Evolutionary conservation across 148 eudicot species (phyloP), one percentile per base, ranked within the genome.

Genomic region (Vaccinium myrtillus): DNA sequence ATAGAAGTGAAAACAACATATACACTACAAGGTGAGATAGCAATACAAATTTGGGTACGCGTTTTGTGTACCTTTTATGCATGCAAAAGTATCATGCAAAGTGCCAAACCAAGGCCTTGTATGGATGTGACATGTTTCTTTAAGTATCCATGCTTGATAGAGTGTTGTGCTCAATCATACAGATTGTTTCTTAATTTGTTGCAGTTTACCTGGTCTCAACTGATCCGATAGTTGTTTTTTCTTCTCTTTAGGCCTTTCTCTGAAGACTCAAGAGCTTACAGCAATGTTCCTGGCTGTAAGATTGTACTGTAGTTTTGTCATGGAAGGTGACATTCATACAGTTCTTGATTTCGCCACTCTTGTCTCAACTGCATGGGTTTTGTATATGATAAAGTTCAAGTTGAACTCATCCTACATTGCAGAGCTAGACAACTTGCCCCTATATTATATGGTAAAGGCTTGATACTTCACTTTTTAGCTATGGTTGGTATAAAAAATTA

Each of bases 241-340:
- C 75, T 69, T 49, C n/a, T 67, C 67, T 39, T 48, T 83, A 96
- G 99, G 99, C 69, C 93, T 96, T 27, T 96, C 99, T 15, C 81
- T 93, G 87, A 95, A 89, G 90, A 88, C 91, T 58, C 99, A 96
- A 79, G 99, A 94, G 83, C 95, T 96, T 56, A 96, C 99, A 43
- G 96, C 97, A 2, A 85, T 93, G 36, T 94, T 90, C 59, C 80
- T 93, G 71, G 88, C 86, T 9, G 89, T 87, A 81, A 91, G 95
- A 86, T 63, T 94, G 32, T 55, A 48, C 30, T 92, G 94, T 23
- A 85, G 93, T 82, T 85, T 89, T 77, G 21, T 63, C 70, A 87
- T 93, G 87, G 92, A 90, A 81, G 86, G 86, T 43, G 95, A 96
- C 87, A 85, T 93, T 75, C 94, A 92, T 83, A 88, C 94, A 6